phyloP scores from a whole-genome alignment of 2,329 filamentous ascomycete species.

The Ascosphaera aggregata region DNA sequence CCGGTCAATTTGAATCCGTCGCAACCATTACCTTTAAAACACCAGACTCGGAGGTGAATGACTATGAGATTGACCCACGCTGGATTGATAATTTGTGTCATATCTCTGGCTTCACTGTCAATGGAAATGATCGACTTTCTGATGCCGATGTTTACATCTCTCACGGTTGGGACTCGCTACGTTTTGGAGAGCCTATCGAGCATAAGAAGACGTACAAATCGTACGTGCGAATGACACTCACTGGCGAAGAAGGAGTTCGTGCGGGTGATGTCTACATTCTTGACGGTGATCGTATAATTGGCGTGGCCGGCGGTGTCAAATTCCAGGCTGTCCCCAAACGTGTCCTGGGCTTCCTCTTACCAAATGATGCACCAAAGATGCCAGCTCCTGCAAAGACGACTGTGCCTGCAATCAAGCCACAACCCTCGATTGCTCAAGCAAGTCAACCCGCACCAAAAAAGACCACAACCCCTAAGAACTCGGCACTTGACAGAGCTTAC shows the following conservation, averaged over 20 bases:
- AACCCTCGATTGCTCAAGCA: background rate
- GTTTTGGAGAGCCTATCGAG: conserved; percentile 7
- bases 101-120: conserved; percentile 16
- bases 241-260: conserved; percentile 6
- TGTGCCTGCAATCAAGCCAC: background rate
- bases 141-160: conserved; percentile 13
- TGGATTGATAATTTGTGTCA: conserved; percentile 16
- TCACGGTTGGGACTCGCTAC: conserved; percentile 14
- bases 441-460: background rate
- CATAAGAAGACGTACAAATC: conserved; percentile 8
- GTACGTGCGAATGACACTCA: conserved; percentile 14
- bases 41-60: conserved; percentile 3
- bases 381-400: background rate
- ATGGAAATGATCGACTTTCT: conserved; percentile 11
- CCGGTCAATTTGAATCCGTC: conserved; percentile 15
- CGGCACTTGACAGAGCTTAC: background rate
- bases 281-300: conserved; percentile 11
- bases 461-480: background rate
- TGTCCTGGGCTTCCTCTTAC: conserved; percentile 6
- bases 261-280: conserved; percentile 11
- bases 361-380: conserved; percentile 2
- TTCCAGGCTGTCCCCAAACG: conserved; percentile 8
- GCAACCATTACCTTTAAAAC: conserved; percentile 12
- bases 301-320: conserved; percentile 11
- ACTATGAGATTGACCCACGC: conserved; percentile 14